Conservation (phyloP, 2,329 filamentous ascomycete species). For the Monilinia aucupariae region DNA sequence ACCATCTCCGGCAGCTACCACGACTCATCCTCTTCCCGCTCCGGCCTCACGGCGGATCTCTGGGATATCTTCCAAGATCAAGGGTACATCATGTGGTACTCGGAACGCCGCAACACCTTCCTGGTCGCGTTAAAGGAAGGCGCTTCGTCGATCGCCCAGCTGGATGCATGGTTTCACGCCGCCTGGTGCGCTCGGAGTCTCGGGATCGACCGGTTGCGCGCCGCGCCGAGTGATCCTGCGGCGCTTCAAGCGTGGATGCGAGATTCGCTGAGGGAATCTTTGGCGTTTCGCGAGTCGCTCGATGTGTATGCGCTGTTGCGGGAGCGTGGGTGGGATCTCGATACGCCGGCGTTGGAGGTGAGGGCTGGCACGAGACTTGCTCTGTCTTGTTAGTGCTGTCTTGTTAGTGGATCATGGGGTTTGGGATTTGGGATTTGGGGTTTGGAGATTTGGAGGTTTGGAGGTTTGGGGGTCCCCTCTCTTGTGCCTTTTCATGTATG, state of each 20-base stretch:
- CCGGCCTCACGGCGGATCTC: constrained; percentile 35
- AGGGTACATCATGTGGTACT: constrained; percentile 58
- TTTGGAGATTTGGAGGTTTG: no score
- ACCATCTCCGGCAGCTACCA: constrained; percentile 21
- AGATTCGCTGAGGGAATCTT: background rate
- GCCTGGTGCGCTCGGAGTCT: constrained; percentile 34
- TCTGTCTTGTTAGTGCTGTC: no score
- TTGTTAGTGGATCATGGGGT: no score
- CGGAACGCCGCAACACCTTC: constrained; percentile 41
- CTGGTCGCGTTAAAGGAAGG: constrained; percentile 59
- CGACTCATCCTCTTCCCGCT: constrained; percentile 28
- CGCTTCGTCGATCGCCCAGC: constrained; percentile 44
- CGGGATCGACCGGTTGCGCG: background rate
- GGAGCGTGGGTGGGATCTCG: constrained; percentile 60
- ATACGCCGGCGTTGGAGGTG: constrained; percentile 61
- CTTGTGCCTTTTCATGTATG: no score
- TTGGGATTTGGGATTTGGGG: no score
- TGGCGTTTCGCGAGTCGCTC: background rate
- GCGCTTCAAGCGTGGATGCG: background rate
- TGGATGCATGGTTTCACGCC: constrained; percentile 60
- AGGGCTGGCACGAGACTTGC: constrained; percentile 43
- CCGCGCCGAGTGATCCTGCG: accelerated
- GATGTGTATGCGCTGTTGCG: constrained; percentile 36
- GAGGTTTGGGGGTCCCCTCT: no score
- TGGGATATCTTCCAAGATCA: constrained; percentile 46